Base-by-base conservation (phyloP, 805 yeast species). In the Brettanomyces custersianus region DNA sequence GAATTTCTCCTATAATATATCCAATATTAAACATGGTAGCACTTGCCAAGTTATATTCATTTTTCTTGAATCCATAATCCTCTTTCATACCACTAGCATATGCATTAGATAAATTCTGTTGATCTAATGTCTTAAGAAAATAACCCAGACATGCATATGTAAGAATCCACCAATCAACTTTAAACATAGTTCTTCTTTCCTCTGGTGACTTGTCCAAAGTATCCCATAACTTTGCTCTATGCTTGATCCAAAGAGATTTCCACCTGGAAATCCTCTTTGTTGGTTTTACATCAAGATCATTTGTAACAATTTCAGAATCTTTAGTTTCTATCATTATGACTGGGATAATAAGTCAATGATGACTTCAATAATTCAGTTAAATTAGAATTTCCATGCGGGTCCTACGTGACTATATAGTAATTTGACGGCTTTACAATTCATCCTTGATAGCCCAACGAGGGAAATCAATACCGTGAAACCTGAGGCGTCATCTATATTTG, bases 41-140 rank as follows among this genome's bases (percentile, higher is more conserved):
- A 2, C 25, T 22, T 49, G 69, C 45, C 38, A 63, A 62, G 45
- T 72, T 71, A 42, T 63, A 66, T 39, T 72, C 68, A 39, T 62
- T 65, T 8, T 77, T 78, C 37, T 64, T 49, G 72, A 80, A 66
- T 4, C 62, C 62, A 26, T 76, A 57, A 35, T 64, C 73, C 43
- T 72, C 77, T 40, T 67, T 56, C 73, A 80, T 65, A 17, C 83
- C 81, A 13, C 77, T 68, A 28, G 74, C 77, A 46, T 77, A 80
- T 1, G 86, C 86, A 47, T 78, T 76, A 40, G 68, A 68, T 38
- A 74, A 59, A 52, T 79, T 80, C 30, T 72, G 65, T 41, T 69
- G 69, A 52, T 80, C 87, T 15, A 32, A 18, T 12, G 15, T 15
- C 16, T 32, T 32, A 20, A 27, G 3, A 29, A 31, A 32, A 13